Conservation (phyloP, 805 yeast genomes). For the Sugiyamaella smithiae region DNA sequence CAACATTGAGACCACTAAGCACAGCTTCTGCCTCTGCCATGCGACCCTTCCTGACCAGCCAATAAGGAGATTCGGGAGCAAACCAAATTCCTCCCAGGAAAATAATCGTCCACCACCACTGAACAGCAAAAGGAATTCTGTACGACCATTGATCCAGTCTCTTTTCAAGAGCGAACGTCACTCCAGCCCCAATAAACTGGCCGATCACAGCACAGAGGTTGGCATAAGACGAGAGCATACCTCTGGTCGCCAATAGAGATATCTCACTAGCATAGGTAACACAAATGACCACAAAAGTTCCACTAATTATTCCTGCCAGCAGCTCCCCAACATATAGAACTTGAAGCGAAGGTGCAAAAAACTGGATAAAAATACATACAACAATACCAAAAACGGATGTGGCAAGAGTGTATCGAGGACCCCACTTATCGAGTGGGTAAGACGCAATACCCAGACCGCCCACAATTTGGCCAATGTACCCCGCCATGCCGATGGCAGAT, state of each 20-base stretch:
- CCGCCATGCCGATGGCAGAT: slow-evolving; percentile 26
- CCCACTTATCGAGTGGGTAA: slow-evolving; percentile 43
- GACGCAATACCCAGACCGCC: slow-evolving; percentile 43
- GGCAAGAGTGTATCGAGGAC: slow-evolving; percentile 42
- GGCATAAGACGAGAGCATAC: slow-evolving; percentile 48
- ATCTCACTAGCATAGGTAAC: slow-evolving; percentile 54
- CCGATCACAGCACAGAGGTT: slow-evolving; percentile 56
- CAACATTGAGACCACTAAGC: not conserved
- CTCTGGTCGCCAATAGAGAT: slow-evolving; percentile 48
- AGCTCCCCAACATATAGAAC: slow-evolving; percentile 39
- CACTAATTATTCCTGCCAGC: slow-evolving; percentile 46
- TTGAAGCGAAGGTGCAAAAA: slow-evolving; percentile 42
- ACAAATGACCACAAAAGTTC: slow-evolving; percentile 48
- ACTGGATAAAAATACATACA: slow-evolving; percentile 39
- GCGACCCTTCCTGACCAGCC: slow-evolving; percentile 45
- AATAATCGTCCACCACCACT: slow-evolving; percentile 58
- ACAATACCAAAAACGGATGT: slow-evolving; percentile 31
- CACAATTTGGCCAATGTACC: slow-evolving; percentile 36
- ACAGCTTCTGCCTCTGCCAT: slow-evolving; percentile 6
- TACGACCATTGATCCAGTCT: slow-evolving; percentile 40
- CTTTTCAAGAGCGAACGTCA: slow-evolving; percentile 38
- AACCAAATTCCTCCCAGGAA: slow-evolving; percentile 37
- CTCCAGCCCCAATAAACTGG: slow-evolving; percentile 53
- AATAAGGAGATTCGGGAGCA: slow-evolving; percentile 57
- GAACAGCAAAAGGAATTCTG: slow-evolving; percentile 53